Conservation (phyloP, 2,329 filamentous ascomycete genomes). For the Thielaviopsis populi region DNA sequence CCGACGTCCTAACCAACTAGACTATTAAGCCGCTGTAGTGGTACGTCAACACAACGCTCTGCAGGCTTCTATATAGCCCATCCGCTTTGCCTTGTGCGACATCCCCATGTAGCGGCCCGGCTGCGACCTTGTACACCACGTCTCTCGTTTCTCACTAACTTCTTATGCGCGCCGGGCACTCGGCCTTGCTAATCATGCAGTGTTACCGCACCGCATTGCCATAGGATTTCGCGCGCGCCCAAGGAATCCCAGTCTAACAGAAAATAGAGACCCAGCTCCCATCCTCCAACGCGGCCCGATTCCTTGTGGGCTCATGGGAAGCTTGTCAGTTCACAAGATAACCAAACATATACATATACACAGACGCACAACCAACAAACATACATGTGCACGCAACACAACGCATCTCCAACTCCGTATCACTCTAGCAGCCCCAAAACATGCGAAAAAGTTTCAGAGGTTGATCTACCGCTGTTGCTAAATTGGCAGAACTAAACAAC, state of each 20-base stretch:
- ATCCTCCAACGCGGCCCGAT: background rate
- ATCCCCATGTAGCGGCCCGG: background rate
- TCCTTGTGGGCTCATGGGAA: too few species aligned
- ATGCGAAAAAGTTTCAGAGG: background rate
- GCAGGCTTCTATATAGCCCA: background rate
- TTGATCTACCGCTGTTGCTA: background rate
- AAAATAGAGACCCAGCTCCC: too few species aligned
- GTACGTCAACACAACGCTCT: background rate
- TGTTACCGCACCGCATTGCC: too few species aligned
- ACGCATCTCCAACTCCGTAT: background rate
- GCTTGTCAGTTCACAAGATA: background rate
- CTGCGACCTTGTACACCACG: too few species aligned
- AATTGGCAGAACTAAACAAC: background rate
- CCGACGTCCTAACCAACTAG: constrained; percentile 4
- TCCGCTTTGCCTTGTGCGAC: background rate
- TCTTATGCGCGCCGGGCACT: too few species aligned
- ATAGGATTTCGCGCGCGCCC: too few species aligned
- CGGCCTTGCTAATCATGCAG: too few species aligned
- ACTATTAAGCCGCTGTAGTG: background rate
- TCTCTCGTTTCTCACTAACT: too few species aligned
- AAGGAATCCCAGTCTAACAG: too few species aligned
- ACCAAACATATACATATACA: too few species aligned
- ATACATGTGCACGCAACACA: too few species aligned
- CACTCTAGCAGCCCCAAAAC: background rate
- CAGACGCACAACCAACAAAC: too few species aligned